Percentiles rank a stretch among this genome's conserved stretches.
Conservation (phyloP, 306 rosid genomes). For the Benincasa hispida region DNA sequence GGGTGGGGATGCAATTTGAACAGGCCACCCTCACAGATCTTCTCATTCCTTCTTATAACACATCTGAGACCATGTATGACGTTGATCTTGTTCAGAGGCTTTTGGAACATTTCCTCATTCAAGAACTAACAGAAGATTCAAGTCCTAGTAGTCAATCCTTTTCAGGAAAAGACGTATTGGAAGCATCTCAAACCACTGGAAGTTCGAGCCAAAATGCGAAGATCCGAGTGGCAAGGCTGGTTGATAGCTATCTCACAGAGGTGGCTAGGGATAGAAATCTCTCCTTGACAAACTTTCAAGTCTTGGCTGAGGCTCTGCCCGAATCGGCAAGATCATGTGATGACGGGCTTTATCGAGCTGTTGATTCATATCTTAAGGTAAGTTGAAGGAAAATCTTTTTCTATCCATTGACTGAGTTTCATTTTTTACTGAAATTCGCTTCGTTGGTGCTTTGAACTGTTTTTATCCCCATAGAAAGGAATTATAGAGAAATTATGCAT, state of each 20-base stretch:
- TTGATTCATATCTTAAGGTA: conserved; percentile 96
- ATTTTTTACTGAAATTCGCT: background rate
- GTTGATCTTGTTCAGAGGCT: conserved; percentile 94
- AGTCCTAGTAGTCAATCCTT: conserved; percentile 51
- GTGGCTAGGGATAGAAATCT: conserved; percentile 87
- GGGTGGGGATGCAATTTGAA: conserved; percentile 97
- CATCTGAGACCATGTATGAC: conserved; percentile 67
- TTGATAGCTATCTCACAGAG: conserved; percentile 94
- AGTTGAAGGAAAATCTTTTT: background rate
- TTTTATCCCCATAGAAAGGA: background rate
- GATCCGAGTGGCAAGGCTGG: conserved; percentile 91
- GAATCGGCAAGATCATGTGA: conserved; percentile 90
- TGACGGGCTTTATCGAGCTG: conserved; percentile 93
- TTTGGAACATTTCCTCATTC: conserved; percentile 82
- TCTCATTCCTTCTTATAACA: conserved; percentile 53
- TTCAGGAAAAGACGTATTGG: conserved; percentile 34
- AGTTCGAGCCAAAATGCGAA: conserved; percentile 42
- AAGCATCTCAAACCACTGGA: conserved; percentile 21
- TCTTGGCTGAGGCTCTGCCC: conserved; percentile 94
- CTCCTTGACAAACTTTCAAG: conserved; percentile 93
- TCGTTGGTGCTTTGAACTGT: background rate
- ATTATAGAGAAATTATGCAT: background rate
- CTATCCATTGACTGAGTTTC: background rate
- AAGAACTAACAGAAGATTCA: conserved; percentile 66
- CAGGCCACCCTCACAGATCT: conserved; percentile 77